phyloP scores from a whole-genome alignment of 2,329 filamentous ascomycete species.

The Fusarium anthophilum region DNA sequence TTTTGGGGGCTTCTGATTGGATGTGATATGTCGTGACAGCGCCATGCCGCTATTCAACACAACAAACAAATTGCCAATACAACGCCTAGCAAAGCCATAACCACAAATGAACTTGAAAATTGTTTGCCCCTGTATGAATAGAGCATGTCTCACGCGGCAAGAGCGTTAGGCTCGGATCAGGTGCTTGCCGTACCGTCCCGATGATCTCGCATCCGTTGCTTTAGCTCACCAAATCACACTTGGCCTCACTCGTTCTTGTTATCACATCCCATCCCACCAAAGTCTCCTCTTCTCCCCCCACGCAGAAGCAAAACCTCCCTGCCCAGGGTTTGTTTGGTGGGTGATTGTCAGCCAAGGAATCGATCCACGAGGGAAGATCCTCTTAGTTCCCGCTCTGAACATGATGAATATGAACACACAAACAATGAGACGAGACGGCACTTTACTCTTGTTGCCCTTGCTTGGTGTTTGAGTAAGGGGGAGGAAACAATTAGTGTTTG shows the following conservation, averaged over 20 bases:
- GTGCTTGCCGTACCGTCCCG: constrained; percentile 33
- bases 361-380: constrained; percentile 23
- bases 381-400: constrained; percentile 24
- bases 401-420: not conserved
- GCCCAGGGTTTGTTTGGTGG: not conserved
- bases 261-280: constrained; percentile 8
- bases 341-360: constrained; percentile 26
- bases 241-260: not conserved
- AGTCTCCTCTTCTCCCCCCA: constrained; percentile 16
- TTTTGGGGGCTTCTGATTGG: constrained; percentile 10
- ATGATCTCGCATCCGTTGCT: constrained; percentile 31
- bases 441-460: constrained; percentile 6
- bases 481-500: constrained; percentile 7
- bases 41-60: constrained; percentile 13
- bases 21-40: constrained; percentile 5
- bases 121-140: not conserved
- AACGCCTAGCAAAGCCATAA: not conserved
- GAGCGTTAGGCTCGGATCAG: constrained; percentile 33
- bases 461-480: constrained; percentile 4
- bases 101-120: not conserved
- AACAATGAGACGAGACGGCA: not conserved
- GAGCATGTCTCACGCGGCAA: constrained; percentile 17
- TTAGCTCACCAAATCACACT: not conserved
- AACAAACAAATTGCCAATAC: constrained; percentile 12
- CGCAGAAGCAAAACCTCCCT: constrained; percentile 2